Evolutionary conservation across 2,329 filamentous ascomycete genomes (phyloP).

Genomic region (Alternaria arborescens): DNA sequence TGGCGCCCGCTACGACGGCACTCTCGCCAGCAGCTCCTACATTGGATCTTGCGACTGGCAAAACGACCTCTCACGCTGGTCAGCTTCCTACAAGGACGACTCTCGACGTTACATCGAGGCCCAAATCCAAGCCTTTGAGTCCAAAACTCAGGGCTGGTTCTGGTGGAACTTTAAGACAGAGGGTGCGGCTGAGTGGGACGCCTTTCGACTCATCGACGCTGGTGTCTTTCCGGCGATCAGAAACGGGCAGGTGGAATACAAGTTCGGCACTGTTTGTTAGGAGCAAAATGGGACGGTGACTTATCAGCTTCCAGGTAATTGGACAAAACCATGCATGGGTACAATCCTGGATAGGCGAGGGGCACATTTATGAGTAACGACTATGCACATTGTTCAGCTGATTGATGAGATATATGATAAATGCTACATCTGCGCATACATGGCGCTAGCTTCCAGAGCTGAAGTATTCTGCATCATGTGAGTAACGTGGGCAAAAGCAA

Average conservation of each 20-base stretch:
- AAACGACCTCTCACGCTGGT: slow-evolving; percentile 60
- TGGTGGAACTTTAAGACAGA: slow-evolving; percentile 70
- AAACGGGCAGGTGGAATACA: slow-evolving; percentile 32
- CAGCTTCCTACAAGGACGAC: slow-evolving; percentile 55
- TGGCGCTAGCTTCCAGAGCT: neutral
- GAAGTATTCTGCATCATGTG: neutral
- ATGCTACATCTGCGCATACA: neutral
- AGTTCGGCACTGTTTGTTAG: slow-evolving; percentile 32
- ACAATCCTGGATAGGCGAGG: neutral
- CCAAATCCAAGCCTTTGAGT: slow-evolving; percentile 63
- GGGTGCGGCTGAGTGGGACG: slow-evolving; percentile 62
- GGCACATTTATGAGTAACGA: neutral
- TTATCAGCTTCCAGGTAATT: neutral
- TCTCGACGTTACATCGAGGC: slow-evolving; percentile 63
- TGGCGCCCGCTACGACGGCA: slow-evolving; percentile 69
- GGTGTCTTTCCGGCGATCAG: slow-evolving; percentile 58
- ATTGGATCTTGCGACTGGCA: slow-evolving; percentile 65
- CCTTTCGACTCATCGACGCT: slow-evolving; percentile 58
- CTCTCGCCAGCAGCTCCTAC: slow-evolving; percentile 56
- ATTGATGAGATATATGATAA: neutral
- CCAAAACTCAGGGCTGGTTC: slow-evolving; percentile 62
- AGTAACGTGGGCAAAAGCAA: neutral
- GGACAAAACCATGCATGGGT: neutral
- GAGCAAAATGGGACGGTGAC: slow-evolving; percentile 5
- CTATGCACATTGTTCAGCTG: slow-evolving; percentile 7